Evolutionary conservation across 2,329 filamentous ascomycete species (phyloP).

Genomic region (Aquanectria penicillioides): DNA sequence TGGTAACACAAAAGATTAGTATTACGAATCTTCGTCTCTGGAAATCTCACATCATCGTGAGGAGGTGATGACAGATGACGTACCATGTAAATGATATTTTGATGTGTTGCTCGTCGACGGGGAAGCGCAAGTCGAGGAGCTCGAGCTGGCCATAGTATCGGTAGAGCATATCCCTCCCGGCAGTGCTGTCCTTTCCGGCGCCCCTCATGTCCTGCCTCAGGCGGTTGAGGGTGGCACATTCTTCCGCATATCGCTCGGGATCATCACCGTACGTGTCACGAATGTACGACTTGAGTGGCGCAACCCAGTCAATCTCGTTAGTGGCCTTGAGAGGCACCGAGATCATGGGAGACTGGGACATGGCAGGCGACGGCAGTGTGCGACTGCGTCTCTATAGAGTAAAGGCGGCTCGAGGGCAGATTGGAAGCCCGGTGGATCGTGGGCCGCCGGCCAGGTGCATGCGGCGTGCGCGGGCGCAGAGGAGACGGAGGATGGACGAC

Average conservation of each 20-base stretch:
- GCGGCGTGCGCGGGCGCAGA: constrained; percentile 28
- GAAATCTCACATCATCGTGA: neutral
- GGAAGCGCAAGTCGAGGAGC: constrained; percentile 91
- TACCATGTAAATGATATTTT: constrained; percentile 99
- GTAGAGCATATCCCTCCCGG: constrained; percentile 92
- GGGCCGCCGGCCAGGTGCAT: constrained; percentile 30
- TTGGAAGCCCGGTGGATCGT: constrained; percentile 22
- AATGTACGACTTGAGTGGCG: constrained; percentile 92
- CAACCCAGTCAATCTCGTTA: constrained; percentile 98
- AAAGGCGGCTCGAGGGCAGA: constrained; percentile 27
- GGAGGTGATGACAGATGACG: constrained; percentile 12
- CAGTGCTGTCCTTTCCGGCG: constrained; percentile 94
- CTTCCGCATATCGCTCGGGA: constrained; percentile 93
- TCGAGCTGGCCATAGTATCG: constrained; percentile 98
- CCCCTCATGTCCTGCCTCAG: constrained; percentile 98
- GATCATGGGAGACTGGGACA: constrained; percentile 94
- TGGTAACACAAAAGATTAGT: constrained; percentile 10
- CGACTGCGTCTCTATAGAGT: constrained; percentile 6
- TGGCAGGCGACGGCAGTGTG: constrained; percentile 48
- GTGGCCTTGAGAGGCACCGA: constrained; percentile 92
- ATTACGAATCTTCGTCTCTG: neutral
- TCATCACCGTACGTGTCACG: constrained; percentile 94
- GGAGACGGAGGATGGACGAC: constrained; percentile 25
- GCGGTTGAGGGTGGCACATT: constrained; percentile 93
- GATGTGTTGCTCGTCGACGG: constrained; percentile 98